phyloP scores from a whole-genome alignment of 192 early-diverging fungal genomes.

The Gigaspora rosea region DNA sequence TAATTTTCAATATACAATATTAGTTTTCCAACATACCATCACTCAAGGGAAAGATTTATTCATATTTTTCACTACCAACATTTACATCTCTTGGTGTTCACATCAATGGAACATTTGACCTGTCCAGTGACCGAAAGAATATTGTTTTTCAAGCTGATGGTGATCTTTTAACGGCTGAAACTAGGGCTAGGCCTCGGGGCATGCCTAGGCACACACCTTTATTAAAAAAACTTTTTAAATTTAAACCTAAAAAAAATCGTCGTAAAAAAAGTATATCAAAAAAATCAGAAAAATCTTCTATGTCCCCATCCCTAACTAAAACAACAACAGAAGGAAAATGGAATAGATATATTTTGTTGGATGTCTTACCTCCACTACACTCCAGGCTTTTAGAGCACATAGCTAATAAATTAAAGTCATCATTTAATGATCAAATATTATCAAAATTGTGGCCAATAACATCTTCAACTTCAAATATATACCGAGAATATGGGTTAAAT shows the following conservation, averaged over 20 bases:
- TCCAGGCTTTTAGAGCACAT: background rate
- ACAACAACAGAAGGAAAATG: background rate
- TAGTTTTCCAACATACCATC: background rate
- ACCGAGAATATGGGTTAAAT: background rate
- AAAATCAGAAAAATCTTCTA: too few species aligned
- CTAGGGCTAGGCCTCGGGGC: too few species aligned
- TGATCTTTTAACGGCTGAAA: too few species aligned
- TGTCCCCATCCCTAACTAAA: too few species aligned
- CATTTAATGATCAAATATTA: background rate
- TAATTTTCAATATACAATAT: background rate
- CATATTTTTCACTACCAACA: conserved; percentile 40
- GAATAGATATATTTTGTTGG: conserved; percentile 13
- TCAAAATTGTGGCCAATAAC: background rate
- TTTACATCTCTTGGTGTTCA: conserved; percentile 35
- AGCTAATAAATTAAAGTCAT: background rate
- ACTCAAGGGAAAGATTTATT: conserved; percentile 34
- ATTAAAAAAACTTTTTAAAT: too few species aligned
- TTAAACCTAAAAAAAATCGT: too few species aligned
- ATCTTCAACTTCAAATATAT: background rate
- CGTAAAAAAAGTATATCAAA: too few species aligned
- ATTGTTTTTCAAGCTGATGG: background rate
- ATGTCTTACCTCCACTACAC: conserved; percentile 6
- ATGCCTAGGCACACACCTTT: too few species aligned
- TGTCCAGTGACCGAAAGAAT: conserved; percentile 36
- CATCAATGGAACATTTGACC: conserved; percentile 41